A percentile compares a stretch with the other conserved stretches of the same genome.
Conservation (phyloP, 805 yeast species). For the Cyberlindnera lachancei region DNA sequence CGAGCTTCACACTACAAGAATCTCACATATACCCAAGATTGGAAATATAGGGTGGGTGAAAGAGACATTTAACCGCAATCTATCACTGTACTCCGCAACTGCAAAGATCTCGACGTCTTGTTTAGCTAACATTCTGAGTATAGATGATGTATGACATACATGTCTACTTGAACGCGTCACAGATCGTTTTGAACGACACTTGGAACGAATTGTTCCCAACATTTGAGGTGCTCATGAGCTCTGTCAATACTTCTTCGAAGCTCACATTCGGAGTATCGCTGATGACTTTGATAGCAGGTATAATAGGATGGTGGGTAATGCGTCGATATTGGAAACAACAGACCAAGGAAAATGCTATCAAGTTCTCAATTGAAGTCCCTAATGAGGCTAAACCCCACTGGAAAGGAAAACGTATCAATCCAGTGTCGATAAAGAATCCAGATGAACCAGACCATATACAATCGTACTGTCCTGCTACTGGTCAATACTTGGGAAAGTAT, state of each 20-base stretch:
- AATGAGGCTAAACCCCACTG: conserved; percentile 81
- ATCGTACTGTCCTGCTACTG: conserved; percentile 94
- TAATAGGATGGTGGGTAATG: conserved; percentile 7
- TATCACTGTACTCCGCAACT: no score
- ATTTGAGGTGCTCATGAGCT: conserved; percentile 14
- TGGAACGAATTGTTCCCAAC: conserved; percentile 15
- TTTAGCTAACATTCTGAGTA: no score
- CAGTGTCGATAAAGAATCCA: conserved; percentile 49
- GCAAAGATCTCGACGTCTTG: no score
- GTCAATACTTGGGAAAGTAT: conserved; percentile 75
- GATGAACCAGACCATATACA: conserved; percentile 66
- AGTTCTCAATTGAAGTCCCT: conserved; percentile 53
- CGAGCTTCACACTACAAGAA: no score
- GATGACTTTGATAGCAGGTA: conserved; percentile 8
- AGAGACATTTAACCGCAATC: no score
- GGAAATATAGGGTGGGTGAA: no score
- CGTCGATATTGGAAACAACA: conserved; percentile 8
- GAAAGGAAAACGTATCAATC: conserved; percentile 77
- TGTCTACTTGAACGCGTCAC: conserved; percentile 16
- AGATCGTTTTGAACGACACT: conserved; percentile 19
- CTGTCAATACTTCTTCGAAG: conserved; percentile 5
- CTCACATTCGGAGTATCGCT: conserved; percentile 12
- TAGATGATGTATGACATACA: conserved; percentile 12
- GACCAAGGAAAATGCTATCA: conserved; percentile 24
- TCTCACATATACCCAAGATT: no score